phyloP scores from a whole-genome alignment of 169 alveolate species.

The Perkinsus olseni region DNA sequence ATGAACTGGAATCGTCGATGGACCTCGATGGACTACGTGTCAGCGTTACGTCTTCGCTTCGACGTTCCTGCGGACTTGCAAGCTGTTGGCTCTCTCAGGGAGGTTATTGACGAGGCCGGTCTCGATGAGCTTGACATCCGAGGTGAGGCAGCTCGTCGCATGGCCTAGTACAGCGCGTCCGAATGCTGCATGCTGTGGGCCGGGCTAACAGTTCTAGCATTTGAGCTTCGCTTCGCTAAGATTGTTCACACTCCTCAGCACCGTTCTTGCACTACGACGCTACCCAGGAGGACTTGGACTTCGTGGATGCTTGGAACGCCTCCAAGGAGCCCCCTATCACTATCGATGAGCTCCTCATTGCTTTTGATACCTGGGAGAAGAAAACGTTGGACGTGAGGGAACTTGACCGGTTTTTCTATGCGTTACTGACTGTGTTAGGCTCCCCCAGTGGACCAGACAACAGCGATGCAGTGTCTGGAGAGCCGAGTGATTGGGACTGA shows the following conservation, averaged over 20 bases:
- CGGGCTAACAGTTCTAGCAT: too few relatives aligned
- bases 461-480: not conserved
- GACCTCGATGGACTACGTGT: too few relatives aligned
- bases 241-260: not conserved
- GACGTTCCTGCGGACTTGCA: too few relatives aligned
- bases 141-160: not conserved
- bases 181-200: too few relatives aligned
- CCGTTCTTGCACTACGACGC: not conserved
- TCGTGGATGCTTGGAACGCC: not conserved
- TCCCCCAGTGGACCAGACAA: not conserved
- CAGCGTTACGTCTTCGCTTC: too few relatives aligned
- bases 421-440: not conserved
- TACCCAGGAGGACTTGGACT: not conserved
- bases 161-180: not conserved
- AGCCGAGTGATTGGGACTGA: not conserved
- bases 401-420: too few relatives aligned
- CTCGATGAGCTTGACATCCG: not conserved
- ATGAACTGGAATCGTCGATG: too few relatives aligned
- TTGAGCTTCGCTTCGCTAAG: too few relatives aligned
- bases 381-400: not conserved
- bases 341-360: not conserved
- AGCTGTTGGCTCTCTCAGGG: too few relatives aligned
- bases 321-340: not conserved
- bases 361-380: not conserved
- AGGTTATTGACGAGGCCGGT: not conserved